These are phyloP conservation scores for Thielaviopsis populi DNA, from an alignment of 2,329 filamentous ascomycete genomes.

Conservation along the genomic window DNA sequence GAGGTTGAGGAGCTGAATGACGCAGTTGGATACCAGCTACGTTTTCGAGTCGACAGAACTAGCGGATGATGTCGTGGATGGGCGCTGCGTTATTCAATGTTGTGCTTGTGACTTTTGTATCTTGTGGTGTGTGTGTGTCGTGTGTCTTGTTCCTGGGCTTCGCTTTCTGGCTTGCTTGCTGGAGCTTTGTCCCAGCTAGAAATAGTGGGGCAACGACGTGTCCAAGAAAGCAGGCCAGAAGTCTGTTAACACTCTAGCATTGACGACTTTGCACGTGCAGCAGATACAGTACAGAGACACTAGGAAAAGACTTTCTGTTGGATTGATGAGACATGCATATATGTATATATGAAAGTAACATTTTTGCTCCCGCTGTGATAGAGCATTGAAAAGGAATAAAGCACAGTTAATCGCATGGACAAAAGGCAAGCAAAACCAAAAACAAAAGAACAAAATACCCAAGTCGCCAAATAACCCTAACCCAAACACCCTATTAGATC, in stretches of 20 bases:
- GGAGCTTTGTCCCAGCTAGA: conserved; percentile 2
- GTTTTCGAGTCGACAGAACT: not conserved
- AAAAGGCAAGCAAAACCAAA: too few relatives aligned
- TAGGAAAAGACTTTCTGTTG: not conserved
- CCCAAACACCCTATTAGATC: not conserved
- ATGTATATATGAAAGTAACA: not conserved
- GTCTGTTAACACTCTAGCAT: not conserved
- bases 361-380: not conserved
- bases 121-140: not conserved
- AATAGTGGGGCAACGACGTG: conserved; percentile 16
- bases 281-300: too few relatives aligned
- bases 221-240: conserved; percentile 8
- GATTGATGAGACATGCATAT: not conserved
- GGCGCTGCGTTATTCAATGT: not conserved
- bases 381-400: not conserved
- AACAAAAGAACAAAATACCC: not conserved
- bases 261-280: not conserved
- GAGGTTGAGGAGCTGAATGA: not conserved
- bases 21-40: not conserved
- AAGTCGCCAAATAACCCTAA: not conserved
- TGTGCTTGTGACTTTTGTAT: not conserved
- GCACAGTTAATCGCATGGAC: not conserved
- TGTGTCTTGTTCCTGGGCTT: not conserved
- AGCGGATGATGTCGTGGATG: not conserved
- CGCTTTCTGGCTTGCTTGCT: not conserved